Conservation (phyloP, 345 rosid species). For the Sapria himalayana region DNA sequence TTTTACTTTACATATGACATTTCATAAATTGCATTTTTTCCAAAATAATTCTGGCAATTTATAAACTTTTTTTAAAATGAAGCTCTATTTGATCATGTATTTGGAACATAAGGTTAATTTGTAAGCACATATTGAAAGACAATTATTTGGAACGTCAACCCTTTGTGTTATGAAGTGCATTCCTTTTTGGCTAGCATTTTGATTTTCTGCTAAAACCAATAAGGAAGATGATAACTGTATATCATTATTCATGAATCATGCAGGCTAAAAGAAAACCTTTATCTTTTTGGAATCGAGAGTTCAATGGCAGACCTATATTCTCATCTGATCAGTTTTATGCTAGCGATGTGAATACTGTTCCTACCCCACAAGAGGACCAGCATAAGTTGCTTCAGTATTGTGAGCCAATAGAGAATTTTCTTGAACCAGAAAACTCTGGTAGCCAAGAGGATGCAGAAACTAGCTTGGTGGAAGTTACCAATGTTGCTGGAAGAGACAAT, state of each 20-base stretch:
- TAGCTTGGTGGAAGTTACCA: conserved; percentile 6
- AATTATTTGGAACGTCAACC: no score
- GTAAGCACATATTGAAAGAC: no score
- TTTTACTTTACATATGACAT: no score
- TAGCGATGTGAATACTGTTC: conserved; percentile 12
- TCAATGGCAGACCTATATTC: conserved; percentile 27
- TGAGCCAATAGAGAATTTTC: conserved; percentile 51
- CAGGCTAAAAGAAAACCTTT: conserved; percentile 69
- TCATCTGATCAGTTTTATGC: conserved; percentile 29
- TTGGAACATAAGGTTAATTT: no score
- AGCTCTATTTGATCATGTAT: no score
- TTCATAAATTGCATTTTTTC: no score
- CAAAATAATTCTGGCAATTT: no score
- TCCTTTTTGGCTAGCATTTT: no score
- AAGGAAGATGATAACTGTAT: no score
- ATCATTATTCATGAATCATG: conserved; percentile 7
- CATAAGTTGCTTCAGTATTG: conserved; percentile 40
- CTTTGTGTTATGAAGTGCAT: no score
- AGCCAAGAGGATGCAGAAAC: conserved; percentile 12
- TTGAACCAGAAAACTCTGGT: conserved; percentile 22
- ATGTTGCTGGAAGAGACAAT: conserved; percentile 9
- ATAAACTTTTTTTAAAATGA: no score
- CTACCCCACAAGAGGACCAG: conserved; percentile 20
- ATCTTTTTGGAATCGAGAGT: conserved; percentile 20
- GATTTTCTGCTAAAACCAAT: no score